Percentiles rank a stretch among this genome's conserved stretches.
phyloP scores from a whole-genome alignment of 495 filamentous ascomycete species.

The Aspergillus egyptiacus region DNA sequence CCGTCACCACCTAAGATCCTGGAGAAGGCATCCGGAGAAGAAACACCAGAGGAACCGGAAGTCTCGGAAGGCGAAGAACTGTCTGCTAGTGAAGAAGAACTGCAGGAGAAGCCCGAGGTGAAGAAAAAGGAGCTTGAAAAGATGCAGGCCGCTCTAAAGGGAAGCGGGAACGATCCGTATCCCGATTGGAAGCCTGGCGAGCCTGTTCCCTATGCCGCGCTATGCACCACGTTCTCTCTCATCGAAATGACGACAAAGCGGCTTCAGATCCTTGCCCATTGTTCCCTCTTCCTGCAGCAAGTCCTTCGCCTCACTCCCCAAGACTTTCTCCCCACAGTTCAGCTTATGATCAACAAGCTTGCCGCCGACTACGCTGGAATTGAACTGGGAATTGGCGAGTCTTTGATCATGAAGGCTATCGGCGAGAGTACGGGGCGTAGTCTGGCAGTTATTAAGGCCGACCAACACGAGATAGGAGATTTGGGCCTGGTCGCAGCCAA shows the following conservation, averaged over 20 bases:
- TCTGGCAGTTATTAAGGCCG: slow-evolving; percentile 78
- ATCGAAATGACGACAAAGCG: slow-evolving; percentile 92
- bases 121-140: slow-evolving; percentile 74
- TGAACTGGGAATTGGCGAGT: slow-evolving; percentile 94
- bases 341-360: slow-evolving; percentile 96
- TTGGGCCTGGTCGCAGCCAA: slow-evolving; percentile 92
- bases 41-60: slow-evolving; percentile 31
- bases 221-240: slow-evolving; percentile 90
- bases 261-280: slow-evolving; percentile 77
- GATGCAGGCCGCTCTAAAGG: slow-evolving; percentile 70
- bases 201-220: slow-evolving; percentile 88
- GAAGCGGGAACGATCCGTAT: slow-evolving; percentile 68
- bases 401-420: slow-evolving; percentile 96
- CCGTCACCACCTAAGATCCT: slow-evolving; percentile 21
- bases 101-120: slow-evolving; percentile 69
- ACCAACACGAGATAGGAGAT: slow-evolving; percentile 94
- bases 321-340: slow-evolving; percentile 79
- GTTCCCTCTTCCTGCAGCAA: slow-evolving; percentile 84
- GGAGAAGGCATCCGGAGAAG: slow-evolving; percentile 34
- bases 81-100: slow-evolving; percentile 50
- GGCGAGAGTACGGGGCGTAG: slow-evolving; percentile 89
- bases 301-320: slow-evolving; percentile 84
- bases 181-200: slow-evolving; percentile 88
- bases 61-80: slow-evolving; percentile 44
- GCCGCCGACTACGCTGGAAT: slow-evolving; percentile 95